These are phyloP conservation scores for Penicillium manginii DNA, from an alignment of 495 filamentous ascomycete species.

Conservation along the genomic window DNA sequence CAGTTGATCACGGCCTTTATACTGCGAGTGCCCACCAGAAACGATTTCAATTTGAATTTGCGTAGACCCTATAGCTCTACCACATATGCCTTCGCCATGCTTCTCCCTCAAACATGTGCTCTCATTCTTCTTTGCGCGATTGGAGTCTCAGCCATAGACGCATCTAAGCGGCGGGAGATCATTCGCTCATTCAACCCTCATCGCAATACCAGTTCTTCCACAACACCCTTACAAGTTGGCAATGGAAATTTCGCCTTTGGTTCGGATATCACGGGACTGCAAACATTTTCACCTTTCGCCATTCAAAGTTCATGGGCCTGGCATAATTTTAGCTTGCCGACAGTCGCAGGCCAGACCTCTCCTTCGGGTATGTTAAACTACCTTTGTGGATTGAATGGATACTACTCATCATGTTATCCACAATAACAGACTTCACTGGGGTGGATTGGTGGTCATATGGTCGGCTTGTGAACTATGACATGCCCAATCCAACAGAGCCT, in stretches of 20 bases:
- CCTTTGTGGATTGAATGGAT: background rate
- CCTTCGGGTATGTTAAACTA: conserved; percentile 1
- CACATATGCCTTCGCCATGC: background rate
- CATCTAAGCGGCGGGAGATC: conserved; percentile 51
- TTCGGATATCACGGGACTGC: conserved; percentile 24
- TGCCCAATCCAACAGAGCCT: conserved; percentile 17
- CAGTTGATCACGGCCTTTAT: background rate
- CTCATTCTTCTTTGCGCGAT: background rate
- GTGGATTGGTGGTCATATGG: conserved; percentile 24
- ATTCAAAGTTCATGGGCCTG: conserved; percentile 24
- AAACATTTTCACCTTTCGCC: conserved; percentile 21
- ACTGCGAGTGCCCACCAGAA: too few relatives aligned
- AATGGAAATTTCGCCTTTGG: conserved; percentile 30
- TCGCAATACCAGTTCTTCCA: conserved; percentile 18
- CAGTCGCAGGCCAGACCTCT: conserved; percentile 2
- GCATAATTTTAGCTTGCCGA: conserved; percentile 19
- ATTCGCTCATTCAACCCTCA: conserved; percentile 19
- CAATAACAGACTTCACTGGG: conserved; percentile 14
- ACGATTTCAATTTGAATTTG: too few relatives aligned
- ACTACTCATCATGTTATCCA: background rate
- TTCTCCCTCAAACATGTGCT: background rate
- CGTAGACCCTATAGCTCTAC: background rate
- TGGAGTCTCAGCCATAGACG: background rate
- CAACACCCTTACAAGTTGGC: conserved; percentile 25
- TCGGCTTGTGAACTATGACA: conserved; percentile 22